A percentile compares a stretch with the other conserved stretches of the same genome.
Evolutionary conservation across 805 yeast genomes (phyloP).

Genomic region (Jamesozyma rosinii): DNA sequence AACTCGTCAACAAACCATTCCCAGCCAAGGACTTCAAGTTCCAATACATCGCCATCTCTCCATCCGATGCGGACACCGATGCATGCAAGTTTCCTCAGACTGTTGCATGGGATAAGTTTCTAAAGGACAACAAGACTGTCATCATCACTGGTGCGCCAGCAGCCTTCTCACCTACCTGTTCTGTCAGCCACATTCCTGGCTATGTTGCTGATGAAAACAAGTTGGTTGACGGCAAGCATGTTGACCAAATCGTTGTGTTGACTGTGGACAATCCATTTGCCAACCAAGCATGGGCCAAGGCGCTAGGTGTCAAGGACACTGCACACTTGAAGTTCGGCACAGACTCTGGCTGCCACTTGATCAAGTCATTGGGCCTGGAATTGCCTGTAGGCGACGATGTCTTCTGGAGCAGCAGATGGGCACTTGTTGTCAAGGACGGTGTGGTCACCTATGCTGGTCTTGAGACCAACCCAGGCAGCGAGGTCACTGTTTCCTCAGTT

Average conservation of each 20-base stretch:
- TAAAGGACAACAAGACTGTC: slow-evolving; percentile 40
- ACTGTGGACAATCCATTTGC: slow-evolving; percentile 70
- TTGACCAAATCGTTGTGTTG: slow-evolving; percentile 52
- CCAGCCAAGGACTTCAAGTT: slow-evolving; percentile 21
- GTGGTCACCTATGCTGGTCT: slow-evolving; percentile 39
- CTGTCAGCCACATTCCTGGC: slow-evolving; percentile 63
- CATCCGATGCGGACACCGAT: slow-evolving; percentile 20
- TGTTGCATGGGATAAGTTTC: slow-evolving; percentile 21
- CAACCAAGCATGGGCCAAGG: slow-evolving; percentile 54
- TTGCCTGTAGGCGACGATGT: slow-evolving; percentile 47
- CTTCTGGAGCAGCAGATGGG: slow-evolving; percentile 60
- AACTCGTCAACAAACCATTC: slow-evolving; percentile 32
- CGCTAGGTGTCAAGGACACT: slow-evolving; percentile 28
- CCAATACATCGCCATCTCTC: slow-evolving; percentile 26
- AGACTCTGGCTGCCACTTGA: slow-evolving; percentile 56
- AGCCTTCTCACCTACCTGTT: slow-evolving; percentile 80
- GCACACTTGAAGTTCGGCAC: slow-evolving; percentile 48
- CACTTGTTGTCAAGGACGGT: slow-evolving; percentile 56
- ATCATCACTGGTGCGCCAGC: slow-evolving; percentile 76
- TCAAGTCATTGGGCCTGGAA: slow-evolving; percentile 50
- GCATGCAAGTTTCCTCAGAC: slow-evolving; percentile 26
- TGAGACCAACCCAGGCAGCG: slow-evolving; percentile 30
- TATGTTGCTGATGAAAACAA: slow-evolving; percentile 42
- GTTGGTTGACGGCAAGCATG: slow-evolving; percentile 46
- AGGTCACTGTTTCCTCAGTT: slow-evolving; percentile 33